These are phyloP conservation scores for Pyrus pyrifolia DNA, from an alignment of 306 rosid species.

Conservation along the genomic window DNA sequence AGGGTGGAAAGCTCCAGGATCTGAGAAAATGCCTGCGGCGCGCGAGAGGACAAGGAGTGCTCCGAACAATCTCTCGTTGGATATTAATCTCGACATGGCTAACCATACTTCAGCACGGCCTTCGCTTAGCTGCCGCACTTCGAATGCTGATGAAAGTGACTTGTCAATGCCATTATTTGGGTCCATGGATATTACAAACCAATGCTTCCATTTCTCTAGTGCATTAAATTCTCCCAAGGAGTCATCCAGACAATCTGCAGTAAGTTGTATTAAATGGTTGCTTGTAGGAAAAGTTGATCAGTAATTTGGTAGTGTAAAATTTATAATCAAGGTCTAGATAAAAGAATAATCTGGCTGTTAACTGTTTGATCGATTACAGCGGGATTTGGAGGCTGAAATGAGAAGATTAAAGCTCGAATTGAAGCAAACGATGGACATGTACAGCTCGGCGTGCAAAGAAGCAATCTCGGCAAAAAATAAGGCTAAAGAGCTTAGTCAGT, in stretches of 20 bases:
- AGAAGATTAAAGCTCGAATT: conserved; percentile 77
- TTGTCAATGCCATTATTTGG: conserved; percentile 16
- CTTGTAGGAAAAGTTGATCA: background rate
- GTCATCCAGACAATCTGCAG: conserved; percentile 33
- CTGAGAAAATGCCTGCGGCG: conserved; percentile 23
- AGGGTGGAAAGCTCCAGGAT: conserved; percentile 19
- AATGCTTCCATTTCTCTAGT: conserved; percentile 21
- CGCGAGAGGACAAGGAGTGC: conserved; percentile 49
- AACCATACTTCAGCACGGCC: conserved; percentile 26
- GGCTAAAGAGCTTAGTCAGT: conserved; percentile 72
- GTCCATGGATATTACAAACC: conserved; percentile 32
- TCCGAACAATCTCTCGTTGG: conserved; percentile 33
- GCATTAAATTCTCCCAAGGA: conserved; percentile 11
- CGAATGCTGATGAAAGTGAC: conserved; percentile 39
- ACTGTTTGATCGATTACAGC: conserved; percentile 34
- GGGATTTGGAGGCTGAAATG: conserved; percentile 80
- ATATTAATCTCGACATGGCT: conserved; percentile 17
- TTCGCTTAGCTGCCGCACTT: conserved; percentile 25
- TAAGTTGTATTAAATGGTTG: conserved; percentile 22
- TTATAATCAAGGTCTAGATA: background rate
- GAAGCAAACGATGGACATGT: conserved; percentile 96
- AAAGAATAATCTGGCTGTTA: background rate
- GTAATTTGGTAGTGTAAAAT: background rate
- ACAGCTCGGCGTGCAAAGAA: conserved; percentile 96
- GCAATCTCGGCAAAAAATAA: conserved; percentile 89